Base-by-base conservation (phyloP, 164 flowering plant species). In the Annona squamosa region DNA sequence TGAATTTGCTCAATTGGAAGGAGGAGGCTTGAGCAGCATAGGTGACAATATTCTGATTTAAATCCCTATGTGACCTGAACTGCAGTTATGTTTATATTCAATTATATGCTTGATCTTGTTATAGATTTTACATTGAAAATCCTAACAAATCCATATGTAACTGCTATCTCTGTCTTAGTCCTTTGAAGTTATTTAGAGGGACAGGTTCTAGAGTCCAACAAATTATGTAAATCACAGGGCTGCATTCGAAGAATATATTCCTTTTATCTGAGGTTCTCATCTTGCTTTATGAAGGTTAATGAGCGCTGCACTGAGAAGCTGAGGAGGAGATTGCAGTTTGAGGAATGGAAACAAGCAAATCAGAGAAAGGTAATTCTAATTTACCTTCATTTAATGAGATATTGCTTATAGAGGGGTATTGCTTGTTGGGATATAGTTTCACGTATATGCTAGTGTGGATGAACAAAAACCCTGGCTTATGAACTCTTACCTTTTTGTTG, bases 281-380 rank as follows among this genome's bases (percentile, higher is more conserved):
- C 47, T 78, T n/a, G 17, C 65, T 64, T 71, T 67, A 26, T 52
- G 26, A 77, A 96, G 99, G 91, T 96, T 76, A 87, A 93, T 80
- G 95, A 92, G 62, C 78, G 80, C 37, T 93, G 85, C 76, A 74
- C 78, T 42, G 70, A 80, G 86, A 83, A 85, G 74, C 73, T 93
- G 77, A 77, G 81, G 76, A 93, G 76, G 84, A 90, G 85, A 77
- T 52, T 92, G 68, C 87, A 88, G 63, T 88, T 78, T 75, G 94
- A 93, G 67, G 99, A 91, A 78, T 87, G 86, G 70, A 89, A 85
- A 76, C 82, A 89, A 71, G 86, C 97, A 19, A 80, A 83, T 69
- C 94, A 85, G 77, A 92, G 85, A 87, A 84, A 89, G 90, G 97
- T 91, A 86, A 57, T 44, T 65, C 45, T 42, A 66, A 10, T 52